Evolutionary conservation across 2,329 filamentous ascomycete species (phyloP).

Genomic region (Huntiella moniliformis): DNA sequence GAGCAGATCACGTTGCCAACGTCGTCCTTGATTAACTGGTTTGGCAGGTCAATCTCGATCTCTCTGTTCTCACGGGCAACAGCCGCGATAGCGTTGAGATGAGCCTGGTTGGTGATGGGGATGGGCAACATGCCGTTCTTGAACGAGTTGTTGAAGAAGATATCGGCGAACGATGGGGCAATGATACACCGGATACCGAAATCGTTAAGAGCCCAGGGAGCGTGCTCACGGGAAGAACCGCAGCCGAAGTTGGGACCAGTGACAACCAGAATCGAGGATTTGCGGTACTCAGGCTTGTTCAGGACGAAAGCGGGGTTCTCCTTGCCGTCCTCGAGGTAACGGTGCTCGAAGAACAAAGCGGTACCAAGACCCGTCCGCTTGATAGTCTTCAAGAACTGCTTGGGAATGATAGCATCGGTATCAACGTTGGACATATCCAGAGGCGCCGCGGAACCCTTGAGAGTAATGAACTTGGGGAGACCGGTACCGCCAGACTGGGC

Average conservation of each 20-base stretch:
- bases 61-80: constrained; percentile 67
- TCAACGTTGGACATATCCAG: constrained; percentile 82
- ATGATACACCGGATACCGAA: constrained; percentile 93
- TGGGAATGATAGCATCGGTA: constrained; percentile 98
- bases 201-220: constrained; percentile 89
- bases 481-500: constrained; percentile 36
- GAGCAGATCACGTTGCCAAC: constrained; percentile 52
- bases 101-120: constrained; percentile 45
- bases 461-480: constrained; percentile 64
- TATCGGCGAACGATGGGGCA: constrained; percentile 55
- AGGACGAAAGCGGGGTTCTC: constrained; percentile 73
- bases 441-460: constrained; percentile 75
- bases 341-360: constrained; percentile 72
- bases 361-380: constrained; percentile 85
- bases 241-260: constrained; percentile 93
- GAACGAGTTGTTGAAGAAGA: constrained; percentile 99
- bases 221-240: constrained; percentile 81
- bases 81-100: constrained; percentile 50
- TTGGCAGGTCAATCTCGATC: constrained; percentile 74
- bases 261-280: constrained; percentile 74
- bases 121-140: constrained; percentile 98
- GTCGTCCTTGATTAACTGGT: constrained; percentile 63
- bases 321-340: constrained; percentile 53
- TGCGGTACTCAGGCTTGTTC: constrained; percentile 72
- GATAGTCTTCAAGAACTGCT: constrained; percentile 98